phyloP scores from a whole-genome alignment of 371 early-diverging fungal species.

The Zychaea mexicana region DNA sequence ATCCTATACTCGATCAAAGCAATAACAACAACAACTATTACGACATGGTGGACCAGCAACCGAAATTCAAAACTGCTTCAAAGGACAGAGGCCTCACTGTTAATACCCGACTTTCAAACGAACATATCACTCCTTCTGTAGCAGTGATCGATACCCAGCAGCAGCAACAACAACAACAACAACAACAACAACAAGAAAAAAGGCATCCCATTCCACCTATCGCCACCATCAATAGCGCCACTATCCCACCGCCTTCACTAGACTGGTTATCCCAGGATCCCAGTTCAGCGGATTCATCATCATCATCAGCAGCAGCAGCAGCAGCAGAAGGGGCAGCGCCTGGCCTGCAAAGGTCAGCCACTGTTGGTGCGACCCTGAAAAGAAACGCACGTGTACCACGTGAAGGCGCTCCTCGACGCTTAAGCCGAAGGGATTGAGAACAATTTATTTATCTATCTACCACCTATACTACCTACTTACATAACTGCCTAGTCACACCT shows the following conservation, averaged over 20 bases:
- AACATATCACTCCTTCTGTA: not conserved
- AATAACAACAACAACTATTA: not conserved
- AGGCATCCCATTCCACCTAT: constrained; percentile 12
- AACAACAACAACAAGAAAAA: not conserved
- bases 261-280: constrained; percentile 35
- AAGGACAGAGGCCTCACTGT: constrained; percentile 43
- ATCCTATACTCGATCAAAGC: no score
- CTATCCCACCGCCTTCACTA: constrained; percentile 26
- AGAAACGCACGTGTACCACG: constrained; percentile 8
- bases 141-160: not conserved
- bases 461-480: not conserved
- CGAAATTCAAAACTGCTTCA: constrained; percentile 29
- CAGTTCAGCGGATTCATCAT: not conserved
- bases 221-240: constrained; percentile 34
- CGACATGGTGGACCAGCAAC: constrained; percentile 4
- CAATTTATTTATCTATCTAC: not conserved
- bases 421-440: not conserved
- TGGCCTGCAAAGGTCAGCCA: constrained; percentile 15
- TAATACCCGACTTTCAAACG: constrained; percentile 22
- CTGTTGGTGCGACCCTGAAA: constrained; percentile 11
- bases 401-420: not conserved
- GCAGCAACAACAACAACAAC: not conserved
- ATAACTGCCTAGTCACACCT: no score
- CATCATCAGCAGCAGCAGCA: not conserved
- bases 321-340: no score